A percentile compares a stretch with the other conserved stretches of the same genome.
Conservation (phyloP, 148 eudicot genomes). For the Oxyria digyna region DNA sequence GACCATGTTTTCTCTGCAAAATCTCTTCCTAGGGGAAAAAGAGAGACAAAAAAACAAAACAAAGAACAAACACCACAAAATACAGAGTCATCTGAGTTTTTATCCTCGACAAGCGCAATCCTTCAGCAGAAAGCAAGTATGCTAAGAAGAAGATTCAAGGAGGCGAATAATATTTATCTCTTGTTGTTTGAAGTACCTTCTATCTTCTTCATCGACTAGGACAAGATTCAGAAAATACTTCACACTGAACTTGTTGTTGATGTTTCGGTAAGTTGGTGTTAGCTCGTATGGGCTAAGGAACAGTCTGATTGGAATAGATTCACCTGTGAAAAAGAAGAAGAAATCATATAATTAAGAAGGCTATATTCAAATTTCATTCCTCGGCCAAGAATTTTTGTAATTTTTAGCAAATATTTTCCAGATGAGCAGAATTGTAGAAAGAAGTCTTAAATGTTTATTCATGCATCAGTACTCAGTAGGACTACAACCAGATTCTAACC, state of each 20-base stretch:
- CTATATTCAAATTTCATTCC: no score
- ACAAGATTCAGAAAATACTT: conserved; percentile 88
- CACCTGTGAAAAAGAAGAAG: conserved; percentile 34
- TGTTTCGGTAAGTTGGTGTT: conserved; percentile 89
- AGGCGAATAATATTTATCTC: conserved; percentile 82
- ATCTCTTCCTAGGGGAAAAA: not conserved
- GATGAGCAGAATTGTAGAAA: no score
- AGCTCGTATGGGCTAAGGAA: conserved; percentile 93
- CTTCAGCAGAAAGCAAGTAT: not conserved
- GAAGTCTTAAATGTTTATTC: no score
- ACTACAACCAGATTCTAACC: no score
- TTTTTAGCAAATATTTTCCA: no score
- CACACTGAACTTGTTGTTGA: conserved; percentile 96
- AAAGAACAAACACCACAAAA: not conserved
- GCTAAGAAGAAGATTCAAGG: conserved; percentile 23
- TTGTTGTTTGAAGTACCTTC: conserved; percentile 96
- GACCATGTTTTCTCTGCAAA: not conserved
- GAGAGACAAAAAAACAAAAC: not conserved
- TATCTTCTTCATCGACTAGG: conserved; percentile 95
- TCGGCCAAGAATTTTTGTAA: no score
- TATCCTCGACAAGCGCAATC: not conserved
- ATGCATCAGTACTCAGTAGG: no score
- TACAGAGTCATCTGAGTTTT: not conserved
- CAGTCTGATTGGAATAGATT: conserved; percentile 86
- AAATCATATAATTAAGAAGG: not conserved